Conservation (phyloP, 2,329 filamentous ascomycete genomes). For the Myriosclerotinia duriaeana region DNA sequence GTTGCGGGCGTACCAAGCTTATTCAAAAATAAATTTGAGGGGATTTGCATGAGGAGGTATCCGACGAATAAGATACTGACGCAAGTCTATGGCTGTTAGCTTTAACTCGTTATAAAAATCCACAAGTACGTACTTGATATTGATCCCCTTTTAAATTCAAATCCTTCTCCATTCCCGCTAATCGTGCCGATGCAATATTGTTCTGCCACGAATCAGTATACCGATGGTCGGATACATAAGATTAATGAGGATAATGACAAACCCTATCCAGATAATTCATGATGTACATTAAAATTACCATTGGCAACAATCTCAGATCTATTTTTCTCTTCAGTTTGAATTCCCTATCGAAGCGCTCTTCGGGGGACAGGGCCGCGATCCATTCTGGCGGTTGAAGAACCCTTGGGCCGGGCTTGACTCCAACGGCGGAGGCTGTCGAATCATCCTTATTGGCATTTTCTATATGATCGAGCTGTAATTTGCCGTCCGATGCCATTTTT, state of each 20-base stretch:
- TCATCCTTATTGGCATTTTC: conserved; percentile 9
- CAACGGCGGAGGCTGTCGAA: conserved; percentile 7
- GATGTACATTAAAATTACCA: conserved; percentile 69
- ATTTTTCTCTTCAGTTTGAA: conserved; percentile 61
- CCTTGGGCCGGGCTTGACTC: neutral
- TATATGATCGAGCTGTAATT: conserved; percentile 6
- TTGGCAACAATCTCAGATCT: conserved; percentile 63
- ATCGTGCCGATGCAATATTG: conserved; percentile 55
- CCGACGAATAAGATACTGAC: conserved; percentile 45
- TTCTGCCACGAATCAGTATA: conserved; percentile 40
- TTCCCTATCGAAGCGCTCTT: conserved; percentile 54
- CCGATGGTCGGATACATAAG: too few relatives aligned
- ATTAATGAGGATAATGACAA: neutral
- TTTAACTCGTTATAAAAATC: conserved; percentile 20
- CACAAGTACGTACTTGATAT: conserved; percentile 42
- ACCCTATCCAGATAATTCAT: conserved; percentile 61
- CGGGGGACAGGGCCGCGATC: conserved; percentile 49
- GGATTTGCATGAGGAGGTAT: conserved; percentile 47
- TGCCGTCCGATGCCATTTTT: conserved; percentile 7
- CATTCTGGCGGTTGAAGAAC: conserved; percentile 36
- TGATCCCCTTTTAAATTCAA: conserved; percentile 44
- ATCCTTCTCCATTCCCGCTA: conserved; percentile 51
- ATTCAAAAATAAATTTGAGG: conserved; percentile 50
- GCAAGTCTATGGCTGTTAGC: conserved; percentile 39
- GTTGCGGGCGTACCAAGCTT: conserved; percentile 51